Percentiles rank a stretch among this genome's conserved stretches.
Conservation (phyloP, 2,329 filamentous ascomycete genomes). For the Elsinoe arachidis region DNA sequence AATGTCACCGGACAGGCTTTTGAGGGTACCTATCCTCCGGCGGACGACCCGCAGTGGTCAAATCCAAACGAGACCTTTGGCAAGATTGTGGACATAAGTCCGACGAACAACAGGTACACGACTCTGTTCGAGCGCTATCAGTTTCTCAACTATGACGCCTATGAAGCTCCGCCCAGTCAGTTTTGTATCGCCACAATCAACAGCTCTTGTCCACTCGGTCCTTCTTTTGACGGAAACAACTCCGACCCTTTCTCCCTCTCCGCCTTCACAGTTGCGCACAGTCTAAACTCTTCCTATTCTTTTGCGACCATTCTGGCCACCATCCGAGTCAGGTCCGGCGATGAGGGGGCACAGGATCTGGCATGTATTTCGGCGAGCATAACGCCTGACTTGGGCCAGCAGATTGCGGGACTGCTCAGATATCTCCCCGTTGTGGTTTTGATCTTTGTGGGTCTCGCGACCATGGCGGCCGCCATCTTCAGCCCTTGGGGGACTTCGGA, state of each 20-base stretch:
- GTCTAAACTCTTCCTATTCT: slow-evolving; percentile 73
- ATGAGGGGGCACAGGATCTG: slow-evolving; percentile 53
- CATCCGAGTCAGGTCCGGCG: slow-evolving; percentile 67
- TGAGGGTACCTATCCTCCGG: slow-evolving; percentile 49
- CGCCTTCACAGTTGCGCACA: slow-evolving; percentile 63
- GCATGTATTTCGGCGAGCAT: slow-evolving; percentile 75
- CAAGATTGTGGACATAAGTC: slow-evolving; percentile 65
- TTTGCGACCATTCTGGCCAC: slow-evolving; percentile 74
- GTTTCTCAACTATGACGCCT: slow-evolving; percentile 70
- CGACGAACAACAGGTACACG: slow-evolving; percentile 52
- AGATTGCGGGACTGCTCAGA: slow-evolving; percentile 59
- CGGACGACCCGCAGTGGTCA: slow-evolving; percentile 52
- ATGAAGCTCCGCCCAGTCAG: slow-evolving; percentile 38
- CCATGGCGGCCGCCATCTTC: slow-evolving; percentile 72
- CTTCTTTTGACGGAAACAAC: slow-evolving; percentile 55
- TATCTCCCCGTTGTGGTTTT: slow-evolving; percentile 74
- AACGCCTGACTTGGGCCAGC: slow-evolving; percentile 69
- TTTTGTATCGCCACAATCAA: slow-evolving; percentile 61
- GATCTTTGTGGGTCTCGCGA: slow-evolving; percentile 70
- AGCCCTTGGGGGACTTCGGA: slow-evolving; percentile 92
- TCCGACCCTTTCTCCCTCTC: slow-evolving; percentile 51
- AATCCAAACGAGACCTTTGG: slow-evolving; percentile 55
- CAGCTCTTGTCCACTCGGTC: slow-evolving; percentile 63
- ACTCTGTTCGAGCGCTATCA: slow-evolving; percentile 66
- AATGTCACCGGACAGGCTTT: slow-evolving; percentile 73